Base-by-base conservation (phyloP, 176 grass and related monocot species). In the Dendrocalamus sinicus region DNA sequence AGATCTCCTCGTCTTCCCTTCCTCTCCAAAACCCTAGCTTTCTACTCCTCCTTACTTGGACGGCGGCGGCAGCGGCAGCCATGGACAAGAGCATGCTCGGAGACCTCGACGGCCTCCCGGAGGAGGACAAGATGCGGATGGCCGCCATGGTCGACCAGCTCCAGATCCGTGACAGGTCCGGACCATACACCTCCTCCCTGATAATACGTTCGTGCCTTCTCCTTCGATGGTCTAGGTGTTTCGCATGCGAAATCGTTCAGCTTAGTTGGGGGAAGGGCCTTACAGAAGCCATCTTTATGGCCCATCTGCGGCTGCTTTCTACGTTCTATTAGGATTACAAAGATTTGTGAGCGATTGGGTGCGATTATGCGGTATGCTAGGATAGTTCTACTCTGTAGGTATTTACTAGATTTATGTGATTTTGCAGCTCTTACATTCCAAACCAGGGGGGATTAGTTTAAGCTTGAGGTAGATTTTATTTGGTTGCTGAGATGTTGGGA, bases 21-120 rank as follows among this genome's bases (percentile, higher is more conserved):
- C 58, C 16, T 66, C 44, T 37, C 54, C 53, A 39, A 84, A 83
- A 84, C 78, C 82, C 80, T 68, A 68, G 50, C 16, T 67, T 20
- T 44, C 8, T 37, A 19, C 67, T 17, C 8, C 30, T 30, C 28
- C 28, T 19, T 80, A 6, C 37, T 73, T 32, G n/a, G 5, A 32
- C 83, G n/a, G 35, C 80, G 5, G 44, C 83, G n/a, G 35, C 80
- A n/a, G 82, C 17, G 67, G 72, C 47, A 17, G 67, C 58, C 44
- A 98, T 98, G 96, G 96, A 98, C 81, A 98, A 92, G 84, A 95
- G 76, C 72, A 94, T 98, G 96, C 91, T 96, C 28, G 88, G 90
- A 57, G 93, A 96, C 81, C 72, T 98, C 3, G 96, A 93, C 14
- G 75, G 81, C 60, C 89, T 98, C 63, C 93, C 96, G 4, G 96